Percentiles rank a stretch among this genome's conserved stretches.
Conservation (phyloP, 176 grass and related monocot species). For the Puccinellia tenuiflora region DNA sequence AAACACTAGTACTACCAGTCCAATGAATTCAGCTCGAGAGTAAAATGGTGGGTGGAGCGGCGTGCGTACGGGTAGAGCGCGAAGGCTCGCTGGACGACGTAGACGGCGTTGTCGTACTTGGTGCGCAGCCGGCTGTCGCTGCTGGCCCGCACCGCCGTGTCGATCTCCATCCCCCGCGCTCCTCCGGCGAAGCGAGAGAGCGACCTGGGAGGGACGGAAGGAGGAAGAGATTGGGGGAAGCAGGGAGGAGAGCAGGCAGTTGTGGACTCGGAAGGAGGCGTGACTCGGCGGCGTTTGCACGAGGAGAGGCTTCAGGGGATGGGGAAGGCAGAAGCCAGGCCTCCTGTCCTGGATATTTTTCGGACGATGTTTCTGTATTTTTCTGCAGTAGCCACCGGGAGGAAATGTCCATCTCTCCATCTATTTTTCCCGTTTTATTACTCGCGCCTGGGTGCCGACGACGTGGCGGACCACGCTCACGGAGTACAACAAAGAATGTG, state of each 20-base stretch:
- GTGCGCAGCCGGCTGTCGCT: conserved; percentile 71
- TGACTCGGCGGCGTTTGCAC: not conserved
- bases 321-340: not conserved
- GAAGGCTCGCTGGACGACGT: conserved; percentile 94
- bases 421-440: too few relatives aligned
- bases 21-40: not conserved
- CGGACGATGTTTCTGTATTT: conserved; percentile 15
- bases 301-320: not conserved
- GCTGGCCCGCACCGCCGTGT: conserved; percentile 65
- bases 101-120: conserved; percentile 83
- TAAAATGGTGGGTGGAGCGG: not conserved
- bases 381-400: not conserved
- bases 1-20: not conserved
- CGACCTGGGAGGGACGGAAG: not conserved
- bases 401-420: not conserved
- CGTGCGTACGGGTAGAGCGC: conserved; percentile 87
- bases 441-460: too few relatives aligned
- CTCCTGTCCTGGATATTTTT: conserved; percentile 24
- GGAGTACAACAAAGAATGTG: too few relatives aligned
- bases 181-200: not conserved
- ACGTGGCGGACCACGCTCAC: not conserved
- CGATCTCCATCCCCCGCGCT: conserved; percentile 73
- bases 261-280: conserved; percentile 16
- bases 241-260: not conserved
- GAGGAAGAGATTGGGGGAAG: not conserved